Evolutionary conservation across 2,329 filamentous ascomycete species (phyloP), one percentile per base, ranked within the genome.

Genomic region (Phaeoacremonium minimum): DNA sequence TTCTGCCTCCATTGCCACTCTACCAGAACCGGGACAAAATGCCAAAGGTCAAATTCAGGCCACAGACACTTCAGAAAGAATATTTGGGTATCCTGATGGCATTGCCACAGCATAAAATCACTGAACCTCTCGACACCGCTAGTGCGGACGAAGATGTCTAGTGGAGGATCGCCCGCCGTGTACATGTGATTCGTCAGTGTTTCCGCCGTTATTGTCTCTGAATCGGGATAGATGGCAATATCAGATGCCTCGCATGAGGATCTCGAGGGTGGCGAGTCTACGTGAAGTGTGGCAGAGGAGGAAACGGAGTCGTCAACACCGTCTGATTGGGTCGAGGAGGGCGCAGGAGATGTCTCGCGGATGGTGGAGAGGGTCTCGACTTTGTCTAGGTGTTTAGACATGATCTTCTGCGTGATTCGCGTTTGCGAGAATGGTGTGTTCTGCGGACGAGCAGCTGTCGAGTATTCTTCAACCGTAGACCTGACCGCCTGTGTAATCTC

Each of bases 51-150:
- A 51, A 98, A 96, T 45, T 96, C 88, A 3, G 93, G 93, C 93
- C 93, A 98, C 44, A 95, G 71, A 46, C 87, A 93, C 51, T 95
- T 78, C 38, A 96, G 65, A 57, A 97, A 98, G 41, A 94, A 87
- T 46, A 98, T 85, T 42, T 95, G 85, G 0, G 93, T 96, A 45
- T 91, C 74, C 55, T 95, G 80, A 55, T 97, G 90, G 51, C 87
- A 93, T 63, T 98, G 93, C 93, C 93, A 98, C 20, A 98, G 80
- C 90, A 98, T 93, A 52, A 97, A 98, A 58, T 98, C 93, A 55
- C 89, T 96, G 41, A 98, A 69, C 33, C 93, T 77, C 60, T 90
- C 85, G 12, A 98, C 93, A 18, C 90, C 91, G 44, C 89, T 96
- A 5, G 93, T 98, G 34, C 93, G 80, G 34, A 98, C 76, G 37